Evolutionary conservation across 257 asterid species (phyloP), one percentile per base, ranked within the genome.

Genomic region (Solanum corneliomulleri): DNA sequence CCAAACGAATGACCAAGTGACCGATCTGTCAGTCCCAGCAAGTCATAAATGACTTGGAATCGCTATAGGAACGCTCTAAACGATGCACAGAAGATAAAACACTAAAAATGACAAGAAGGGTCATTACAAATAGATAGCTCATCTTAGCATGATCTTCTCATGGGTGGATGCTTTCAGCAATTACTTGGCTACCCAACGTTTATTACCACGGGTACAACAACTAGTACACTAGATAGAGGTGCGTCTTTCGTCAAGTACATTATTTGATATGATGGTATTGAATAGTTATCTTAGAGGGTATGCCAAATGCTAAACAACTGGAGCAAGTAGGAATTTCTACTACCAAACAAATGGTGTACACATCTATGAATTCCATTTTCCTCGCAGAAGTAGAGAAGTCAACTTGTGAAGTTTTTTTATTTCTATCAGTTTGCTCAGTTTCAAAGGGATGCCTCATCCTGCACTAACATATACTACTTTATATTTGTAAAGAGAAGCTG

Each of bases 381-480:
- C 82, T 37, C 2, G 45, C 78, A 33, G 29, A 75, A 75, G 56
- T 23, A 41, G 39, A 35, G 10, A 20, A 37, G 83, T 41, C 83
- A 41, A 76, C 35, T 76, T 76, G 60, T n/a, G 23, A 25, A 76
- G 21, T 76, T n/a, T 12, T 12, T 41, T 76, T 76, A 35, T 76
- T 23, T n/a, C 37, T 7, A 12, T n/a, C 60, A n/a, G 83, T 76
- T 76, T 76, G 60, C 60, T 41, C 60, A 42, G 29, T 84, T 84
- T 71, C 33, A 66, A 23, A 88, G 49, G 70, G 47, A 60, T 35
- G 69, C 47, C 49, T 47, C 27, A 77, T 87, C 64, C n/a, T 66
- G 86, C 68, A 76, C 83, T 76, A 89, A 87, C 89, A 68, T 86
- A 70, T 72, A 52, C 47, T 86, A 81, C 85, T 85, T 66, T 85